Evolutionary conservation across 371 early-diverging fungal genomes (phyloP).

Genomic region (Lichtheimia corymbifera): DNA sequence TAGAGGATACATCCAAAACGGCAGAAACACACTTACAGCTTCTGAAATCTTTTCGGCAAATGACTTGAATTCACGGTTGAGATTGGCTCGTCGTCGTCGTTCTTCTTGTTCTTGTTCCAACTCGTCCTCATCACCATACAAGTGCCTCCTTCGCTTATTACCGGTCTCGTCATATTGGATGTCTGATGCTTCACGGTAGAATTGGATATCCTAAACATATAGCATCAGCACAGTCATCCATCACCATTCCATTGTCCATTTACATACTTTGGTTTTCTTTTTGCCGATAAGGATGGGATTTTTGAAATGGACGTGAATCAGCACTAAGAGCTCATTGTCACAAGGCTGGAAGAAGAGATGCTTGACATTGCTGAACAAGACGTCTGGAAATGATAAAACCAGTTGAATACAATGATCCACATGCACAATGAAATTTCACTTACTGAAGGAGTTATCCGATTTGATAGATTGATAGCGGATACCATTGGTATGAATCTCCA

Average conservation of each 20-base stretch:
- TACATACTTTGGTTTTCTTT: slow-evolving; percentile 87
- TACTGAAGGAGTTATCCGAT: slow-evolving; percentile 81
- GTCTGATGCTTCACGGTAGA: slow-evolving; percentile 97
- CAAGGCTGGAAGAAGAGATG: slow-evolving; percentile 99
- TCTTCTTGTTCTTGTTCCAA: slow-evolving; percentile 95
- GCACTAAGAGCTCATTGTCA: slow-evolving; percentile 92
- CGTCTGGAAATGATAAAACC: slow-evolving; percentile 49
- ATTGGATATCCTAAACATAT: slow-evolving; percentile 88
- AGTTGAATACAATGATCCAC: not conserved
- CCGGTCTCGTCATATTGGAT: slow-evolving; percentile 97
- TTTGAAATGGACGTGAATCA: slow-evolving; percentile 96
- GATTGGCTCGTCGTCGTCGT: slow-evolving; percentile 77
- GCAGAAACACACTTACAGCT: slow-evolving; percentile 48
- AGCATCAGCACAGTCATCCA: not conserved
- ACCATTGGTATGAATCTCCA: slow-evolving; percentile 95
- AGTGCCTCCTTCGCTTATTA: slow-evolving; percentile 88
- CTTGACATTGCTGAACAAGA: slow-evolving; percentile 97
- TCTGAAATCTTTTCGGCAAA: slow-evolving; percentile 95
- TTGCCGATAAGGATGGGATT: slow-evolving; percentile 97
- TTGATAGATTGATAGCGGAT: slow-evolving; percentile 87
- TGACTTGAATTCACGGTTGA: slow-evolving; percentile 94
- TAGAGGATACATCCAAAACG: not conserved
- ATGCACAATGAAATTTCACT: slow-evolving; percentile 13
- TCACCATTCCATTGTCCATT: too few relatives aligned
- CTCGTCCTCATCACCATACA: slow-evolving; percentile 98